Evolutionary conservation across 768 basidiomycete species (phyloP).

Genomic region (Pulveroboletus sp.): DNA sequence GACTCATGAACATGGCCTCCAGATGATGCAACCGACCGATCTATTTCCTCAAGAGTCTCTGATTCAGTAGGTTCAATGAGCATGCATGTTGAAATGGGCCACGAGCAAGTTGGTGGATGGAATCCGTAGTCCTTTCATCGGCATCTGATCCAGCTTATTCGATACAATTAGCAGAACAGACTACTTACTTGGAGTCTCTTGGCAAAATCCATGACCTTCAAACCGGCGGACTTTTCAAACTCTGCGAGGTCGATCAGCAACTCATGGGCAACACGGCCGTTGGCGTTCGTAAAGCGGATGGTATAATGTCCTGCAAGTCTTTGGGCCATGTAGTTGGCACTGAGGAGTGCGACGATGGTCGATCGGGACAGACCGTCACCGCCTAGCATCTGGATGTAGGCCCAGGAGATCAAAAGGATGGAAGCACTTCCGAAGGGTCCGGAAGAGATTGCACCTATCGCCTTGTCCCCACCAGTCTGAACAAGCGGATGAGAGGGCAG

Average conservation of each 20-base stretch:
- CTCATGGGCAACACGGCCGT: conserved; percentile 93
- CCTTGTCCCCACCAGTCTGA: conserved; percentile 55
- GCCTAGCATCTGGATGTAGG: conserved; percentile 99
- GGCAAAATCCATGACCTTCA: conserved; percentile 94
- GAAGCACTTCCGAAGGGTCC: conserved; percentile 95
- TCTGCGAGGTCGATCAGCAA: conserved; percentile 92
- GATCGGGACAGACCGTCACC: conserved; percentile 83
- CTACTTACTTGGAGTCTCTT: conserved; percentile 82
- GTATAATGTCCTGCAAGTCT: conserved; percentile 81
- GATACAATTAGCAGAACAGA: not conserved
- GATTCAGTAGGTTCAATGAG: conserved; percentile 97
- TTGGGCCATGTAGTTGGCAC: conserved; percentile 96
- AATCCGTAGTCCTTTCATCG: conserved; percentile 74
- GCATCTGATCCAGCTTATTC: not conserved
- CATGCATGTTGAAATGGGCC: conserved; percentile 98
- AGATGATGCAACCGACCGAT: conserved; percentile 46
- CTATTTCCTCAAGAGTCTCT: conserved; percentile 88
- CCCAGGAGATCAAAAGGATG: conserved; percentile 96
- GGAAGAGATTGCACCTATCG: conserved; percentile 85
- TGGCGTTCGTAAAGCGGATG: conserved; percentile 84
- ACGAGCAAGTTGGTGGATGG: conserved; percentile 96
- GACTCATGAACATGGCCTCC: not conserved
- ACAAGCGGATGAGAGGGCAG: conserved; percentile 83
- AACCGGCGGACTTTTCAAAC: conserved; percentile 83
- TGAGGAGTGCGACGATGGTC: conserved; percentile 84